Conservation (phyloP, 345 rosid species). For the Tarenaya hassleriana region DNA sequence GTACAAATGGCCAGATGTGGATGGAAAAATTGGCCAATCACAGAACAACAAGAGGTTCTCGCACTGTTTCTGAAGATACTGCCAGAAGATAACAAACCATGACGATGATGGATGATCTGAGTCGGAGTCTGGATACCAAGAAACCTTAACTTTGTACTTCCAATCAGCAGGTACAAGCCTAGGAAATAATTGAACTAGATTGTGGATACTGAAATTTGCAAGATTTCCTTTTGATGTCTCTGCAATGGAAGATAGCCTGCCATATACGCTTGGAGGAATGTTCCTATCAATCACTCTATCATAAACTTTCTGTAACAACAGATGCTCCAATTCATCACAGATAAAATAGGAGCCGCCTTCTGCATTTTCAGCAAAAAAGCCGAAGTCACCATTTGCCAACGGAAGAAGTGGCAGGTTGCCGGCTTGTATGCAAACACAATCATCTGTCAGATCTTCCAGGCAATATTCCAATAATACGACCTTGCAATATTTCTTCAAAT, state of each 20-base stretch:
- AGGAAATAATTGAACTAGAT: slow-evolving; percentile 56
- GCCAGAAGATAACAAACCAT: slow-evolving; percentile 89
- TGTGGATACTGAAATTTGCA: slow-evolving; percentile 40
- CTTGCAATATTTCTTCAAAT: slow-evolving; percentile 52
- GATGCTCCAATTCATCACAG: slow-evolving; percentile 67
- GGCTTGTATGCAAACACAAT: slow-evolving; percentile 53
- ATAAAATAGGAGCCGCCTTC: slow-evolving; percentile 54
- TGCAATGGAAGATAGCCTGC: slow-evolving; percentile 67
- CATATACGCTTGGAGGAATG: slow-evolving; percentile 47
- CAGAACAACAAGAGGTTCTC: slow-evolving; percentile 56
- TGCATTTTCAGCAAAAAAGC: slow-evolving; percentile 48
- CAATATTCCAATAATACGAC: slow-evolving; percentile 83
- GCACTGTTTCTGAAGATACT: slow-evolving; percentile 54
- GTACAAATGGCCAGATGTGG: slow-evolving; percentile 64
- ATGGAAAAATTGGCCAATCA: slow-evolving; percentile 95
- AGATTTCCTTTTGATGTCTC: slow-evolving; percentile 61
- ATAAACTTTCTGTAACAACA: slow-evolving; percentile 55
- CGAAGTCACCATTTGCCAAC: slow-evolving; percentile 76
- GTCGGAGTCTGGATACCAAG: slow-evolving; percentile 60
- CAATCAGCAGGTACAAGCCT: slow-evolving; percentile 82
- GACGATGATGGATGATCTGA: slow-evolving; percentile 58
- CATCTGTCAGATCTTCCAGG: slow-evolving; percentile 84
- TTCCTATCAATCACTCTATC: slow-evolving; percentile 65
- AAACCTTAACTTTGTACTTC: slow-evolving; percentile 59
- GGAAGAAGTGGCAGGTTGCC: slow-evolving; percentile 68